Base-by-base conservation (phyloP, 441 rosid genomes). In the Macaranga tanarius region DNA sequence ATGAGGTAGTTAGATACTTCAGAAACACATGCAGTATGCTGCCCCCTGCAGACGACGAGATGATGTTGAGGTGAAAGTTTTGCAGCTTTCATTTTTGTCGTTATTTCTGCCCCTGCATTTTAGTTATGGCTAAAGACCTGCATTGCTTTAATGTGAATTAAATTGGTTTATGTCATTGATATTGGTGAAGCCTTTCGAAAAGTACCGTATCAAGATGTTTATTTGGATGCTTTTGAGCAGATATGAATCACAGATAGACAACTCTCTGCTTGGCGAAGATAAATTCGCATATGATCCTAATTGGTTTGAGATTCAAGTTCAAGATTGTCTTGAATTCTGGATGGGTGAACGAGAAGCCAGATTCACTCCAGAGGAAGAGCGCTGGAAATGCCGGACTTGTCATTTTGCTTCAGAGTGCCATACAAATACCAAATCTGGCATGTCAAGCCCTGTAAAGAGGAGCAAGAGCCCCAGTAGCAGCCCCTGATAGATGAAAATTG, bases 301-400 rank as follows among this genome's bases (percentile, higher is more conserved):
- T 48, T 93, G 92, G 92, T 66, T 85, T 16, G 56, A 71, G 73
- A 75, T 60, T 31, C 87, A 81, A 81, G 72, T 87, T 42, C 82
- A 57, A 71, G 73, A 23, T 52, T 55, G 79, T 74, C 82, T 90
- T 10, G 88, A 84, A 73, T 82, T 93, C 68, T 91, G 97, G 93
- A 73, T 34, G 22, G 90, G 89, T 51, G 84, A 88, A 76, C 70
- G 90, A 72, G 94, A 88, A 76, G 88, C 93, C 45, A 79, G 65
- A 59, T 91, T 82, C 79, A 65, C 83, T 22, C 89, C 90, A 8
- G 84, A 83, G 79, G 92, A 88, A 77, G 96, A 91, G 85, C 87
- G 87, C 10, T 91, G 98, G 98, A 93, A 93, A 83, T 91, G 97
- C 72, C 71, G 79, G 64, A 73, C 19, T 75, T 93, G 96, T 66